These are phyloP conservation scores for Phanerochaete carnosa DNA, from an alignment of 768 basidiomycete species.

Conservation along the genomic window DNA sequence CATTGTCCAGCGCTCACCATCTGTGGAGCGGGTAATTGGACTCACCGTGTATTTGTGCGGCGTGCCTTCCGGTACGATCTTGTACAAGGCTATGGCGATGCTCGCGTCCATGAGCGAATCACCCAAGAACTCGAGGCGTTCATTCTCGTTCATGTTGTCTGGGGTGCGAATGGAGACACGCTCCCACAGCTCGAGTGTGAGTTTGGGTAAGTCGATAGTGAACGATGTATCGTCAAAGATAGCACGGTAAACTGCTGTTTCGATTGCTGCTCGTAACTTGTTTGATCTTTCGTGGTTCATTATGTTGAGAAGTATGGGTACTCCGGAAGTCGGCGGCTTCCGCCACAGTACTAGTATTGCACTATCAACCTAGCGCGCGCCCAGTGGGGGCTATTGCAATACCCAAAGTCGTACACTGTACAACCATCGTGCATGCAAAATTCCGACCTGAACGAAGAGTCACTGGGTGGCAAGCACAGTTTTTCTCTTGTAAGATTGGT, in stretches of 20 bases:
- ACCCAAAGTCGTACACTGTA: no score
- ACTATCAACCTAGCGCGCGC: no score
- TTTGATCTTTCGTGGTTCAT: not conserved
- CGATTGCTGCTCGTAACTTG: slow-evolving; percentile 10
- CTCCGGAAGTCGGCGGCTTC: no score
- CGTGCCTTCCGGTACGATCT: slow-evolving; percentile 22
- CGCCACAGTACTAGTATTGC: no score
- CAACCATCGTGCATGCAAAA: no score
- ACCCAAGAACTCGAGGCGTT: slow-evolving; percentile 46
- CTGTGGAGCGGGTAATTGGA: not conserved
- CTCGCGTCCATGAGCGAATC: slow-evolving; percentile 43
- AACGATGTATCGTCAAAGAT: not conserved
- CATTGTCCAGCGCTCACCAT: not conserved
- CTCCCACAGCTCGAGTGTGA: slow-evolving; percentile 13
- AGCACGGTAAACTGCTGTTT: slow-evolving; percentile 8
- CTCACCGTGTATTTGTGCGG: slow-evolving; percentile 27
- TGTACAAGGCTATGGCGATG: slow-evolving; percentile 38
- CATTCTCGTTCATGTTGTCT: slow-evolving; percentile 23
- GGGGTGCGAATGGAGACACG: slow-evolving; percentile 7
- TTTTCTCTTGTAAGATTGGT: no score
- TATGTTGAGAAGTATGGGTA: not conserved
- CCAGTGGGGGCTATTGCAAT: no score
- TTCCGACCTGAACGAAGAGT: no score
- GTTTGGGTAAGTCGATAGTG: slow-evolving; percentile 10
- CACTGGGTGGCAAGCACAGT: no score